Evolutionary conservation across 495 filamentous ascomycete species (phyloP), one percentile per base, ranked within the genome.

Genomic region (Cudoniella acicularis): DNA sequence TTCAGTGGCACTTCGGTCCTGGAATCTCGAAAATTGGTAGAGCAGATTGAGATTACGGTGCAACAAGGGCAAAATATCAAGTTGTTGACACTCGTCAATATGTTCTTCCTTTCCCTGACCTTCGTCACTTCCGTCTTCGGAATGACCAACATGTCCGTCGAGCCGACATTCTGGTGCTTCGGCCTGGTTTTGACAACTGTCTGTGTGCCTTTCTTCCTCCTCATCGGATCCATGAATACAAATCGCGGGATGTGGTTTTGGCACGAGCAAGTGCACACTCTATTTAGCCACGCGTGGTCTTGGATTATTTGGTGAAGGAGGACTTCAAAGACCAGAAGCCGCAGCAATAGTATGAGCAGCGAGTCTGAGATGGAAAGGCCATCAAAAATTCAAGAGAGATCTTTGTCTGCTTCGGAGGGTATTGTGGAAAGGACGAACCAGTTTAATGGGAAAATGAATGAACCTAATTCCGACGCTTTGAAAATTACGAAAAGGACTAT

Each of bases 61-160:
- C 63, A 43, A 64, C 70, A 48, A 60, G 76, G 75, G 3, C 69
- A 75, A 24, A 78, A 79, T 57, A 77, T 80, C 40, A 78, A 76
- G 57, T 56, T 79, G 10, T 67, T 79, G 18, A 80, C 76, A 0
- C 65, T 79, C n/a, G 63, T 65, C 49, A 27, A 54, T 24, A 72
- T 79, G 1, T 73, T 81, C 66, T 79, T 78, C 62, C 60, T 80
- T 16, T 74, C 75, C 2, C 62, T 77, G 13, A 76, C 74, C 1
- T 79, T 79, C 52, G 70, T 73, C 10, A 77, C 77, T 2, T 69
- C 64, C 11, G 73, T 79, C 17, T 79, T 75, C 51, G 74, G 73
- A 18, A 77, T 75, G 73, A 75, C 72, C 0, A 73, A 76, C 46
- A 75, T 77, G 69, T 59, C 70, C 18, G 62, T 64, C 9, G 56